Evolutionary conservation across 768 basidiomycete species (phyloP).

Genomic region (Suillus variegatus): DNA sequence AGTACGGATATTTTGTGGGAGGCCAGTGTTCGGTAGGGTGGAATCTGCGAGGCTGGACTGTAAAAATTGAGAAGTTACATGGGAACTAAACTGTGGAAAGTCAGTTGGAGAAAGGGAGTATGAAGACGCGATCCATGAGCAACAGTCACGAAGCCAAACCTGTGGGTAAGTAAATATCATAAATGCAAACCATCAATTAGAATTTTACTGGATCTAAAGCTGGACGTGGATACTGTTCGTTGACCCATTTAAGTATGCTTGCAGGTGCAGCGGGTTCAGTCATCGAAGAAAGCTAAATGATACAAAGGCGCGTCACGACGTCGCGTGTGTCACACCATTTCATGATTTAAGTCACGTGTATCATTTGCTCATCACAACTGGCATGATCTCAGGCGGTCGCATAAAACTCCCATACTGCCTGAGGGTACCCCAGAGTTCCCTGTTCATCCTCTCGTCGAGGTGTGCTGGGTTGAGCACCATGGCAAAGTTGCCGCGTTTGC

Average conservation of each 20-base stretch:
- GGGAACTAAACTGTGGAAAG: slow-evolving; percentile 52
- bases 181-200: background rate
- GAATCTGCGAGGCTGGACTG: slow-evolving; percentile 74
- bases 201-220: slow-evolving; percentile 59
- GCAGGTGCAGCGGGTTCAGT: slow-evolving; percentile 18
- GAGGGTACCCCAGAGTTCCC: background rate
- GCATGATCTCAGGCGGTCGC: background rate
- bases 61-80: slow-evolving; percentile 67
- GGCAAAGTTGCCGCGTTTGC: slow-evolving; percentile 62
- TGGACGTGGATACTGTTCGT: slow-evolving; percentile 58
- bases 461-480: slow-evolving; percentile 2
- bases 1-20: slow-evolving; percentile 47
- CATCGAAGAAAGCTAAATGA: slow-evolving; percentile 18
- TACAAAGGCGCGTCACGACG: background rate
- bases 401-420: background rate
- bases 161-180: slow-evolving; percentile 27
- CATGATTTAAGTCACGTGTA: background rate
- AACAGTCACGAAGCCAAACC: slow-evolving; percentile 81
- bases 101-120: slow-evolving; percentile 48
- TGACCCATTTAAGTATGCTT: slow-evolving; percentile 53
- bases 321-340: background rate
- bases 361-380: background rate
- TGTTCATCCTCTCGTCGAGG: background rate
- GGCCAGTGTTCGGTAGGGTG: slow-evolving; percentile 68
- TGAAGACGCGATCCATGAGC: slow-evolving; percentile 58